phyloP scores from a whole-genome alignment of 2,329 filamentous ascomycete genomes.

The Cercospora berteroae region DNA sequence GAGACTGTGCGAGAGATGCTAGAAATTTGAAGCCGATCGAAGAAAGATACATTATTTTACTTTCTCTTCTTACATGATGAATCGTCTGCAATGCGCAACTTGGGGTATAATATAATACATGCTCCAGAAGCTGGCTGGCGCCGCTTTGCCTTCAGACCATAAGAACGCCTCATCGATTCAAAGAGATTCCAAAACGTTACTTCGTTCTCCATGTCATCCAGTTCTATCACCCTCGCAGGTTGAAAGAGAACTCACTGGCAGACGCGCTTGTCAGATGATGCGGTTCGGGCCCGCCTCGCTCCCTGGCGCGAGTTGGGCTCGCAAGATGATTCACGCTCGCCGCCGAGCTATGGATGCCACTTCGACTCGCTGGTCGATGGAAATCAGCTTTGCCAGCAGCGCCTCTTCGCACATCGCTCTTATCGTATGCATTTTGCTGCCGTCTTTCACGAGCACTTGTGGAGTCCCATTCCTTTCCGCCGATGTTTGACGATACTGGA shows the following conservation, averaged over 20 bases:
- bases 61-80: neutral
- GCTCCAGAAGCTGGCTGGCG: neutral
- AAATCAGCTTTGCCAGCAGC: constrained; percentile 12
- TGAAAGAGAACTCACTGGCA: constrained; percentile 29
- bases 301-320: constrained; percentile 18
- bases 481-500: constrained; percentile 37
- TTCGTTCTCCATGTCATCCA: neutral
- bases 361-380: constrained; percentile 16
- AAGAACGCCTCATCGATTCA: neutral
- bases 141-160: neutral
- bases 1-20: neutral
- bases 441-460: constrained; percentile 20
- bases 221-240: constrained; percentile 13
- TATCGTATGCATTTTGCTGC: constrained; percentile 26
- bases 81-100: neutral
- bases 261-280: constrained; percentile 17
- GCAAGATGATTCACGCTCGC: constrained; percentile 6
- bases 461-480: constrained; percentile 37
- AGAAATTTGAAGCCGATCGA: neutral
- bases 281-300: constrained; percentile 10
- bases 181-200: neutral
- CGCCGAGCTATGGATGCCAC: constrained; percentile 6
- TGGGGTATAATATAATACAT: constrained; percentile 5
- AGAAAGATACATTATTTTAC: neutral
- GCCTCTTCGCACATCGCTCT: constrained; percentile 24